phyloP scores from a whole-genome alignment of 352 stramenopile species.

The Globisporangium yorkense region DNA sequence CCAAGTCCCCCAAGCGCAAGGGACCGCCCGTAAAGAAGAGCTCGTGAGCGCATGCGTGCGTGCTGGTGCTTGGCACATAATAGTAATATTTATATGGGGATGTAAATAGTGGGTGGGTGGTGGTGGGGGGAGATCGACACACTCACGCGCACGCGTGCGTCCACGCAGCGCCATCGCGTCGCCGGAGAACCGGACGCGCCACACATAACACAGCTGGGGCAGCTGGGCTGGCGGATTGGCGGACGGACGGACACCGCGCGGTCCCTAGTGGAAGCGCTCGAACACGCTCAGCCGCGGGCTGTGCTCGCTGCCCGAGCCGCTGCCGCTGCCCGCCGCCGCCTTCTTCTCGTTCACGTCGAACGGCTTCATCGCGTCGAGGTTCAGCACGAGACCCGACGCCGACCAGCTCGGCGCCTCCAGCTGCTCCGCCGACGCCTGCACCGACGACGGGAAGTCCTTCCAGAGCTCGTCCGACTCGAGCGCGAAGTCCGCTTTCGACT shows the following conservation, averaged over 20 bases:
- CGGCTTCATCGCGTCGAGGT: slow-evolving; percentile 41
- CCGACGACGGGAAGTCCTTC: slow-evolving; percentile 66
- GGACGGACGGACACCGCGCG: background rate
- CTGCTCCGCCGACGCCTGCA: slow-evolving; percentile 32
- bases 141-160: background rate
- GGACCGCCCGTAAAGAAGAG: slow-evolving; percentile 40
- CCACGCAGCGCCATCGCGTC: background rate
- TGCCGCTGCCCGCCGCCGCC: background rate
- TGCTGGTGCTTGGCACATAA: slow-evolving; percentile 24
- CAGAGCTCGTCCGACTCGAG: slow-evolving; percentile 65
- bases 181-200: too few species aligned
- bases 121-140: background rate
- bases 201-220: background rate
- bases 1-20: slow-evolving; percentile 68
- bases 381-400: slow-evolving; percentile 43
- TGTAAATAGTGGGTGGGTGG: slow-evolving; percentile 48
- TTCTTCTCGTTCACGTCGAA: slow-evolving; percentile 31
- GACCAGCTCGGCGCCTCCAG: slow-evolving; percentile 44
- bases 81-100: slow-evolving; percentile 79
- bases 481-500: slow-evolving; percentile 43
- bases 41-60: slow-evolving; percentile 13
- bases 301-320: slow-evolving; percentile 35
- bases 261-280: slow-evolving; percentile 71
- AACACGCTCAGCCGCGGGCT: slow-evolving; percentile 78
- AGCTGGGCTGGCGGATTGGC: too few species aligned